These are phyloP conservation scores for Peribolospora kevripleyi DNA, from an alignment of 768 basidiomycete species.

Conservation along the genomic window DNA sequence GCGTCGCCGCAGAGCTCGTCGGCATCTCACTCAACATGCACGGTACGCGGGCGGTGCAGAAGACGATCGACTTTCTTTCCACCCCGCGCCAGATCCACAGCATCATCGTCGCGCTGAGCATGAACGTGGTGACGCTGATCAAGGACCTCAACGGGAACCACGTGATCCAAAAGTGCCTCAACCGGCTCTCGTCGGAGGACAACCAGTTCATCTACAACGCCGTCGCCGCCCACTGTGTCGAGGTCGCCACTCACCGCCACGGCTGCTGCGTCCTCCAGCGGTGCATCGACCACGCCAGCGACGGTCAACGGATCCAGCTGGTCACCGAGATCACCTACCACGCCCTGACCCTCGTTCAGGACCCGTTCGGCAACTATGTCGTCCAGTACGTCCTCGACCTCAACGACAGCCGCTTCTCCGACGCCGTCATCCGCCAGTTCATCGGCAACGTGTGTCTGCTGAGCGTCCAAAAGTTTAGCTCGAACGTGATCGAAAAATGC, in stretches of 20 bases:
- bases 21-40: conserved; percentile 99
- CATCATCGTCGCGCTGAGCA: conserved; percentile 83
- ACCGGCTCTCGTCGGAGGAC: conserved; percentile 91
- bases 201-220: conserved; percentile 99
- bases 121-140: conserved; percentile 96
- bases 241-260: conserved; percentile 92
- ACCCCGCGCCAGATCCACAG: conserved; percentile 89
- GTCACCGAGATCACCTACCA: conserved; percentile 99
- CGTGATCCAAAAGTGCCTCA: conserved; percentile 97
- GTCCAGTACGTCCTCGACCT: conserved; percentile 96
- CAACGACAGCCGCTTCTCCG: conserved; percentile 95
- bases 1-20: conserved; percentile 88
- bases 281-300: conserved; percentile 93
- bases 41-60: conserved; percentile 95
- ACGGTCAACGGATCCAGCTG: conserved; percentile 78
- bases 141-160: conserved; percentile 89
- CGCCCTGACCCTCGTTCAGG: conserved; percentile 87
- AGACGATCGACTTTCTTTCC: conserved; percentile 98
- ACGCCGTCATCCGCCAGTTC: conserved; percentile 91
- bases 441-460: conserved; percentile 89
- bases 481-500: conserved; percentile 55
- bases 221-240: conserved; percentile 93
- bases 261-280: conserved; percentile 96
- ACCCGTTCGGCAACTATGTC: conserved; percentile 75
- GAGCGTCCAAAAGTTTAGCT: conserved; percentile 97